Base-by-base conservation (phyloP, 1,284 basidiomycete species). In the Tylopilus microsporus region DNA sequence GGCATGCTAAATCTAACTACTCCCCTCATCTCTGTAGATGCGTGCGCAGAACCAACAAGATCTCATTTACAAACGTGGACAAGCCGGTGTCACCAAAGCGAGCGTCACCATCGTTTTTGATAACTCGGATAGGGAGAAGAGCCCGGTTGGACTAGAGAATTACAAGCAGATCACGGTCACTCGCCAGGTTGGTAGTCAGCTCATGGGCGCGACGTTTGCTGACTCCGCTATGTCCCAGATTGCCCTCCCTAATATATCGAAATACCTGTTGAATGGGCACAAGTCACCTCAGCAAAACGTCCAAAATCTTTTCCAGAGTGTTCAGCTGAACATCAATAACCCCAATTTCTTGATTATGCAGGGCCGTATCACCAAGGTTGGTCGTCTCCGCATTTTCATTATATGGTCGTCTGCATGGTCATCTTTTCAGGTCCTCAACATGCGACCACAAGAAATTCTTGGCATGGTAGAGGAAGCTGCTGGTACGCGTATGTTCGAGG, bases 281-380 rank as follows among this genome's bases (percentile, higher is more conserved):
- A 97, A 96, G 70, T 83, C 94, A 3, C 88, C 89, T 8, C 93
- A 98, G 64, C 86, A 93, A 62, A 82, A 81, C 0, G 86, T 99
- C 2, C 96, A 98, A 68, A 92, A 89, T 52, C 81, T 99, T 45
- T 99, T 99, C 70, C 97, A 99, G 73, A 91, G 92, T 43, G 94
- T 99, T 1, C 95, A 98, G 74, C 85, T 99, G 67, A 99, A 99
- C 74, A 99, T 99, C 82, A 99, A 99, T 77, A 99, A 98, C 74
- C 97, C 97, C 50, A 99, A 99, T 73, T 99, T 99, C 77, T 82
- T 99, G 62, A 99, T 99, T 74, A 99, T 99, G 95, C 97, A 99
- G 76, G 97, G 97, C 50, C 86, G 89, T 52, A 95, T 95, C 69
- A 95, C 93, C 13, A 96, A 95, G 77, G 92, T 83, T 46, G 46